Evolutionary conservation across 2,329 filamentous ascomycete species (phyloP).

Genomic region (Apiospora kogelbergensis): DNA sequence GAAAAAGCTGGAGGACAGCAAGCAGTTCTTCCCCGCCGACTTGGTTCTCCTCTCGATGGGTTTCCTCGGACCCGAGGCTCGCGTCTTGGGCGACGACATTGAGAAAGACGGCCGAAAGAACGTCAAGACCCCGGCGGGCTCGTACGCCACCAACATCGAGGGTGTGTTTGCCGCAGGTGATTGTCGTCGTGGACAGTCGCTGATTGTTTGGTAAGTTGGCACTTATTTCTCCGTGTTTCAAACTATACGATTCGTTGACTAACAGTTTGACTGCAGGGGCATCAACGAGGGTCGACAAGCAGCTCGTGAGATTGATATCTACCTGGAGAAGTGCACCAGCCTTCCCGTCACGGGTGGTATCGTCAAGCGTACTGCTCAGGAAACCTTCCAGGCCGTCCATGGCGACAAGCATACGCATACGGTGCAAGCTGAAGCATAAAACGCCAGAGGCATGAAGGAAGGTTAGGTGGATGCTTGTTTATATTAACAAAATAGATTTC

Average conservation of each 20-base stretch:
- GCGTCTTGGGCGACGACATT: slow-evolving; percentile 81
- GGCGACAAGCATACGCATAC: neutral
- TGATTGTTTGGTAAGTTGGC: slow-evolving; percentile 85
- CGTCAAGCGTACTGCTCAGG: slow-evolving; percentile 76
- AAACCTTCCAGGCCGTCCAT: slow-evolving; percentile 51
- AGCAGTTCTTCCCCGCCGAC: slow-evolving; percentile 95
- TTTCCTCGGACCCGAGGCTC: slow-evolving; percentile 90
- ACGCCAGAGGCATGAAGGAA: neutral
- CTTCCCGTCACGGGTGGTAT: slow-evolving; percentile 93
- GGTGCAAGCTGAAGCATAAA: neutral
- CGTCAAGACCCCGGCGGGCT: slow-evolving; percentile 86
- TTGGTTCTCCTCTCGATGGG: slow-evolving; percentile 95
- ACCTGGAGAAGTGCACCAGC: slow-evolving; percentile 75
- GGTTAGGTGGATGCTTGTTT: neutral
- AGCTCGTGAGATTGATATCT: slow-evolving; percentile 88
- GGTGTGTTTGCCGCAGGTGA: slow-evolving; percentile 94
- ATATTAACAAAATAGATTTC: neutral
- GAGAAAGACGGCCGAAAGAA: slow-evolving; percentile 94
- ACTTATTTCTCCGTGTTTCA: neutral
- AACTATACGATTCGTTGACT: slow-evolving; percentile 25
- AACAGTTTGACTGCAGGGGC: slow-evolving; percentile 57
- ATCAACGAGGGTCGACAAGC: slow-evolving; percentile 96
- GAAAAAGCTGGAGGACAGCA: slow-evolving; percentile 92
- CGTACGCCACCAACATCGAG: slow-evolving; percentile 84
- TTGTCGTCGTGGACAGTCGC: slow-evolving; percentile 88